Percentiles rank a stretch among this genome's conserved stretches.
Evolutionary conservation across 371 early-diverging fungal species (phyloP).

Genomic region (Umbelopsis sp.): DNA sequence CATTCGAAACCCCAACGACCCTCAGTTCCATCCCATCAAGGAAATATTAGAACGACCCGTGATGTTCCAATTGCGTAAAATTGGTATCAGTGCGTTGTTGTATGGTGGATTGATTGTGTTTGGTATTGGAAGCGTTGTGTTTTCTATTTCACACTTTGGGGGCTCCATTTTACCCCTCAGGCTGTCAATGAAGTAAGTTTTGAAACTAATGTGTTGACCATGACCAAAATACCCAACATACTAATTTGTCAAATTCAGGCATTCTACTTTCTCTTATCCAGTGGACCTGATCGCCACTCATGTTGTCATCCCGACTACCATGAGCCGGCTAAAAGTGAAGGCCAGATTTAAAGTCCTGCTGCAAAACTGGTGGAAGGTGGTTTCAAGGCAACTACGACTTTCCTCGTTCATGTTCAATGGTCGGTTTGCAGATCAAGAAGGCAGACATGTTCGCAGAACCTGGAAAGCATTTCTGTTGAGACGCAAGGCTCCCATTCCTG

Average conservation of each 20-base stretch:
- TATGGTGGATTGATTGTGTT: conserved; percentile 75
- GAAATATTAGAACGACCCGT: conserved; percentile 86
- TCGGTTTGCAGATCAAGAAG: conserved; percentile 71
- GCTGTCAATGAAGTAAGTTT: conserved; percentile 52
- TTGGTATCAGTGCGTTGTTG: conserved; percentile 78
- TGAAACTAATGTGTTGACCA: not conserved
- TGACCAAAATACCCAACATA: no score
- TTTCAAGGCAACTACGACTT: conserved; percentile 70
- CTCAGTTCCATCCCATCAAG: conserved; percentile 88
- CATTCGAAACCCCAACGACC: conserved; percentile 94
- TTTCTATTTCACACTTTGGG: conserved; percentile 38
- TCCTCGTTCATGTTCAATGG: conserved; percentile 86
- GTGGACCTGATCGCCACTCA: conserved; percentile 78
- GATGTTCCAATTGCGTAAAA: conserved; percentile 73
- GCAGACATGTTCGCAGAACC: conserved; percentile 45
- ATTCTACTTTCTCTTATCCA: conserved; percentile 67
- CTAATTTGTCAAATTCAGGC: conserved; percentile 30
- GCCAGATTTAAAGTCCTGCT: conserved; percentile 54
- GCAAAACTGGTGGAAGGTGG: conserved; percentile 68
- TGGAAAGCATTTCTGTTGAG: conserved; percentile 53
- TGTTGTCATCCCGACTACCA: conserved; percentile 70
- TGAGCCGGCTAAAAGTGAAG: conserved; percentile 61
- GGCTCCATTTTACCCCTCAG: conserved; percentile 54
- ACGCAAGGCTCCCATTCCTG: conserved; percentile 12
- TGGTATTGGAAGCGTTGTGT: conserved; percentile 67